Percentiles rank a stretch among this genome's conserved stretches.
Conservation (phyloP, 768 basidiomycete species). For the Hericium rajendrae region DNA sequence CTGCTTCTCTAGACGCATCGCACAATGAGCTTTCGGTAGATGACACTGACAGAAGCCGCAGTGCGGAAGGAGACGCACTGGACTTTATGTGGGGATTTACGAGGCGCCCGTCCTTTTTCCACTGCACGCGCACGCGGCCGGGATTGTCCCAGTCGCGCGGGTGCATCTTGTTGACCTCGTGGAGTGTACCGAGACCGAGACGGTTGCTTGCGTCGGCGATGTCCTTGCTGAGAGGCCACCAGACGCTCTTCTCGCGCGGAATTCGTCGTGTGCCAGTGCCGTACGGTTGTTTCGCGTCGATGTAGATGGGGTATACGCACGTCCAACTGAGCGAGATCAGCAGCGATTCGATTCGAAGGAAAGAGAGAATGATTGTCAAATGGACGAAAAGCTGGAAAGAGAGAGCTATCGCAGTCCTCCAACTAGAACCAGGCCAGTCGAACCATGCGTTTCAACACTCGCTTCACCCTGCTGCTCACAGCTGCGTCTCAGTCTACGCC, state of each 20-base stretch:
- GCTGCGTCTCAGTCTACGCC: too few species aligned
- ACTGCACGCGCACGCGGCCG: slow-evolving; percentile 86
- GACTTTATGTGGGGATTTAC: slow-evolving; percentile 63
- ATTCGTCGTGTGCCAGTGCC: slow-evolving; percentile 78
- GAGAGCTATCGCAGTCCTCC: too few species aligned
- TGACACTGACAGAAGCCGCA: background rate
- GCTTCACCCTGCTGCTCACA: too few species aligned
- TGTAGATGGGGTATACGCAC: slow-evolving; percentile 92
- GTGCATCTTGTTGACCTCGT: slow-evolving; percentile 86
- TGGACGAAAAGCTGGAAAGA: too few species aligned
- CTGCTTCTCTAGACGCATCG: slow-evolving; percentile 46
- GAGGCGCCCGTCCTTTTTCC: slow-evolving; percentile 70
- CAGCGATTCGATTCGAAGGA: background rate
- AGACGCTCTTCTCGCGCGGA: slow-evolving; percentile 65
- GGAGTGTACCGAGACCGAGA: slow-evolving; percentile 71
- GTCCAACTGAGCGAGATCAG: slow-evolving; percentile 64
- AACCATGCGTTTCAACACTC: too few species aligned
- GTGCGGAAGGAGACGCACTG: slow-evolving; percentile 39
- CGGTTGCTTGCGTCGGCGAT: slow-evolving; percentile 77
- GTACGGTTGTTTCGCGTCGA: slow-evolving; percentile 90
- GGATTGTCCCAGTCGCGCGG: slow-evolving; percentile 99
- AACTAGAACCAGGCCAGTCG: too few species aligned
- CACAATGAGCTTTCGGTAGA: background rate
- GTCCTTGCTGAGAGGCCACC: slow-evolving; percentile 94
- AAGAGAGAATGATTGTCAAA: background rate